phyloP scores from a whole-genome alignment of 805 yeast genomes.

The Millerozyma acaciae region DNA sequence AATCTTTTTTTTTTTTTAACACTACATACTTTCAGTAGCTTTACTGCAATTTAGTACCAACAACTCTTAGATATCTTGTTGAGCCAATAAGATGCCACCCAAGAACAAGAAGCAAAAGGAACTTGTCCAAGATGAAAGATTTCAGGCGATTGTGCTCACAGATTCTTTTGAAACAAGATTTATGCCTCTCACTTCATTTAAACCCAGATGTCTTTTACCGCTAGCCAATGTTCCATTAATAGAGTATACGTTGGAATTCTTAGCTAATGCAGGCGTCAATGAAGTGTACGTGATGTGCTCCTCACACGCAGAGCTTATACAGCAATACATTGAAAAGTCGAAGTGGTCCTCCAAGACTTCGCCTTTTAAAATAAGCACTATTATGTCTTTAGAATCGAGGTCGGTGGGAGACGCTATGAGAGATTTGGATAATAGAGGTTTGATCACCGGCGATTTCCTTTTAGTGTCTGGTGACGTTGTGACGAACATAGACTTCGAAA shows the following conservation, averaged over 20 bases:
- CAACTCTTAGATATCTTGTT: too few relatives aligned
- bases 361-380: conserved; percentile 76
- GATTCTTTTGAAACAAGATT: conserved; percentile 92
- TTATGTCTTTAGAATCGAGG: conserved; percentile 79
- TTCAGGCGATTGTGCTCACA: conserved; percentile 92
- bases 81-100: conserved; percentile 43
- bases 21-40: too few relatives aligned
- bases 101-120: conserved; percentile 53
- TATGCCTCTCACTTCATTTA: conserved; percentile 82
- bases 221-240: conserved; percentile 90
- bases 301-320: conserved; percentile 85
- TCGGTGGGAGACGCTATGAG: conserved; percentile 98
- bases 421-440: conserved; percentile 86
- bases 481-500: conserved; percentile 79
- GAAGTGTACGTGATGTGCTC: conserved; percentile 91
- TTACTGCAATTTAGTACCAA: too few relatives aligned
- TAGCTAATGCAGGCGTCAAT: conserved; percentile 84
- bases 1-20: too few relatives aligned
- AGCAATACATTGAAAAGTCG: conserved; percentile 69
- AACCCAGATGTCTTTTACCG: conserved; percentile 89
- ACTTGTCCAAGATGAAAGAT: conserved; percentile 61
- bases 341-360: conserved; percentile 68
- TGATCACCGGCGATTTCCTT: conserved; percentile 85
- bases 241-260: conserved; percentile 91
- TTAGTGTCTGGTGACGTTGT: conserved; percentile 92